These are phyloP conservation scores for Fragaria vesca DNA, from an alignment of 306 rosid species.

Conservation along the genomic window DNA sequence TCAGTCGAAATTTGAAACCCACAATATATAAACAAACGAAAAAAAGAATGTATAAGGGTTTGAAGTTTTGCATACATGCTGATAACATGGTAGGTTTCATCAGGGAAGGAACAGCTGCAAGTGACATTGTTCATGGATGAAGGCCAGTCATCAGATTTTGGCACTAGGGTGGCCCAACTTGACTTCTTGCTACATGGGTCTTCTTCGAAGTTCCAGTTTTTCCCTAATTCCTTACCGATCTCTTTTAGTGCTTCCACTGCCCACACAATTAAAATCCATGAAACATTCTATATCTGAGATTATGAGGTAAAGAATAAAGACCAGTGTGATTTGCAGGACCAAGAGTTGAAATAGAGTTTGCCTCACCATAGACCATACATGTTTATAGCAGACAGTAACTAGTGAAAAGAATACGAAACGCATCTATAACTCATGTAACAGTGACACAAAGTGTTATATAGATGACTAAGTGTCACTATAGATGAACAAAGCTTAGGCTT, in stretches of 20 bases:
- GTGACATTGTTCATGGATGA: slow-evolving; percentile 18
- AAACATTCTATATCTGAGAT: background rate
- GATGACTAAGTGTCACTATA: too few species aligned
- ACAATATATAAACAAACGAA: background rate
- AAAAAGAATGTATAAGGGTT: background rate
- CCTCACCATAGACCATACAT: too few species aligned
- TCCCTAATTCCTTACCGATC: slow-evolving; percentile 12
- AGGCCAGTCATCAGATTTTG: background rate
- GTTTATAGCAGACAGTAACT: too few species aligned
- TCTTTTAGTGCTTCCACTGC: slow-evolving; percentile 23
- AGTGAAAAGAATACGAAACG: too few species aligned
- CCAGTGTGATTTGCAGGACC: background rate
- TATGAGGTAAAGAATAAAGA: background rate
- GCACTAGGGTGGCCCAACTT: slow-evolving; percentile 14
- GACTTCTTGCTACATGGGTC: slow-evolving; percentile 17
- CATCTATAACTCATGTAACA: too few species aligned
- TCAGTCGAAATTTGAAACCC: background rate
- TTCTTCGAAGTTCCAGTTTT: slow-evolving; percentile 20
- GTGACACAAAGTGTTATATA: too few species aligned
- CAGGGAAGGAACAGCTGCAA: slow-evolving; percentile 16
- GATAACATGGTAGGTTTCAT: slow-evolving; percentile 15
- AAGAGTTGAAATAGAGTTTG: background rate
- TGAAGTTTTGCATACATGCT: background rate
- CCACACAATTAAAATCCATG: background rate
- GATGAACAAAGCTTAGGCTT: too few species aligned